Conservation (phyloP, 2,329 filamentous ascomycete genomes). For the Alternaria sp. region DNA sequence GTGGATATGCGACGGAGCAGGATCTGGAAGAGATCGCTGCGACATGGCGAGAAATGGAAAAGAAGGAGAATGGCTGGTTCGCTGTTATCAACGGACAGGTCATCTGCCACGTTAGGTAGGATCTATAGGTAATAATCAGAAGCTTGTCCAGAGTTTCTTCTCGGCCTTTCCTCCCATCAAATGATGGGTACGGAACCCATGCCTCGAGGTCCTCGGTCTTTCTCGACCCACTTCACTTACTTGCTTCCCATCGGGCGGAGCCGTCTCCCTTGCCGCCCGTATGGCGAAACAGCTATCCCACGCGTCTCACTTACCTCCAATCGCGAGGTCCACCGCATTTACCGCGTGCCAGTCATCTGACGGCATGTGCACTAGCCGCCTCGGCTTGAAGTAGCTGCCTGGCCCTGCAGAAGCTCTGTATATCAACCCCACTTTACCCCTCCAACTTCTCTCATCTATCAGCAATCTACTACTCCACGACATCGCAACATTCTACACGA, state of each 20-base stretch:
- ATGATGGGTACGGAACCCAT: background rate
- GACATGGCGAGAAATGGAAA: constrained; percentile 50
- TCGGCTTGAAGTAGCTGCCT: constrained; percentile 24
- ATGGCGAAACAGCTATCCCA: constrained; percentile 11
- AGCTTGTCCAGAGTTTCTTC: background rate
- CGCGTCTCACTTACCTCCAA: constrained; percentile 24
- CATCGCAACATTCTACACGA: background rate
- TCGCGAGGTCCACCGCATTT: constrained; percentile 22
- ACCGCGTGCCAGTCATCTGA: constrained; percentile 41
- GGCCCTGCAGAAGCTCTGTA: constrained; percentile 22
- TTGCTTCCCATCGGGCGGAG: background rate
- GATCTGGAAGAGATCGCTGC: constrained; percentile 50
- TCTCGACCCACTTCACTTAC: background rate
- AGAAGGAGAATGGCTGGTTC: constrained; percentile 52
- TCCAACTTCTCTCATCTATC: constrained; percentile 22
- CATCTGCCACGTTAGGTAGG: constrained; percentile 38
- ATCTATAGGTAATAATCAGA: background rate
- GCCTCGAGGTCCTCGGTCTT: background rate
- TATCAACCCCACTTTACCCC: constrained; percentile 48
- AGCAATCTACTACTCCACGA: constrained; percentile 12
- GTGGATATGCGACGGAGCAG: constrained; percentile 45
- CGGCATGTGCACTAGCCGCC: constrained; percentile 31
- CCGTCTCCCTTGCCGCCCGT: background rate
- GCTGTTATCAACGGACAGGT: constrained; percentile 53
- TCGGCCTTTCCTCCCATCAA: background rate